Evolutionary conservation across 129 eudicot genomes (phyloP).

Genomic region (Chrysanthemum makinoi): DNA sequence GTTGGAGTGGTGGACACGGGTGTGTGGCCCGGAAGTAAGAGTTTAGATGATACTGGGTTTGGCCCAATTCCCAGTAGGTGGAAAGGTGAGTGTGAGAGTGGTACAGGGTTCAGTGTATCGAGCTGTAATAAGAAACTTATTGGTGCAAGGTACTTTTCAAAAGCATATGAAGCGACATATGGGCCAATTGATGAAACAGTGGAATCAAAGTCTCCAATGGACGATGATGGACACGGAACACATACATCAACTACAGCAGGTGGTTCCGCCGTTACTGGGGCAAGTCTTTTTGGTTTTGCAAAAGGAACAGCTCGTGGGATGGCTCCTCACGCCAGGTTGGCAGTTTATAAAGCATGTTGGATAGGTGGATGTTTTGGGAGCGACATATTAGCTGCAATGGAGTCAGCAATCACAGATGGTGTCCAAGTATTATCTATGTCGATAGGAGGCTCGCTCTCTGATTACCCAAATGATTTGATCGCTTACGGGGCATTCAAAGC

Average conservation of each 20-base stretch:
- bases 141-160: conserved; percentile 65
- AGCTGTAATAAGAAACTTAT: conserved; percentile 62
- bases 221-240: conserved; percentile 78
- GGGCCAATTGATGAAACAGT: conserved; percentile 55
- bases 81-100: conserved; percentile 63
- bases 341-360: conserved; percentile 72
- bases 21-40: conserved; percentile 63
- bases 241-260: conserved; percentile 78
- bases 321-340: conserved; percentile 62
- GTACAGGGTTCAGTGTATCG: conserved; percentile 38
- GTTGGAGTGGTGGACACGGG: conserved; percentile 80
- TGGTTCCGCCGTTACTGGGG: conserved; percentile 52
- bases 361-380: conserved; percentile 57
- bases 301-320: conserved; percentile 71
- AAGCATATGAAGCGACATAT: conserved; percentile 54
- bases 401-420: conserved; percentile 58
- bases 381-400: conserved; percentile 73
- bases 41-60: conserved; percentile 47
- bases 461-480: conserved; percentile 45
- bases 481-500: conserved; percentile 65
- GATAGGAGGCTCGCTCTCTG: conserved; percentile 46
- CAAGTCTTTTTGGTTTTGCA: conserved; percentile 64
- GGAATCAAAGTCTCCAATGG: conserved; percentile 66
- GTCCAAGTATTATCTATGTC: conserved; percentile 60
- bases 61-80: conserved; percentile 60